Evolutionary conservation across 495 filamentous ascomycete genomes (phyloP).

Genomic region (Viridothelium virens): DNA sequence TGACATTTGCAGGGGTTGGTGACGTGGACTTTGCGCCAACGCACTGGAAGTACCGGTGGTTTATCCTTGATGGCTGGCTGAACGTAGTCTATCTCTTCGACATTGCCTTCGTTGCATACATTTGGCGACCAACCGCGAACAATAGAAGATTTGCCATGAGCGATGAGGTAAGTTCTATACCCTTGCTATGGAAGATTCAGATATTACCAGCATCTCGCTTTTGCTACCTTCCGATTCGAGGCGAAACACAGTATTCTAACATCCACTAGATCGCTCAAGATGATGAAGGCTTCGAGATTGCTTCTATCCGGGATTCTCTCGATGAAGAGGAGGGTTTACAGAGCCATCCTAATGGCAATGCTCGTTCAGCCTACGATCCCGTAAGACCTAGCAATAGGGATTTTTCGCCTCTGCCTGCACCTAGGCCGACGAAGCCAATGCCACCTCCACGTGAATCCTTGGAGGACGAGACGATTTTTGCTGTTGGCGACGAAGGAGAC

Average conservation of each 20-base stretch:
- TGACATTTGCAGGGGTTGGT: conserved; percentile 74
- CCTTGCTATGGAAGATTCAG: not conserved
- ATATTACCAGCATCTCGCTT: not conserved
- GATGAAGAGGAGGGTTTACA: conserved; percentile 46
- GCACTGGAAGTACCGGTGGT: conserved; percentile 96
- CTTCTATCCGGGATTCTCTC: conserved; percentile 75
- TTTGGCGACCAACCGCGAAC: conserved; percentile 95
- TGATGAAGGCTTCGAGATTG: conserved; percentile 96
- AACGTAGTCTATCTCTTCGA: conserved; percentile 94
- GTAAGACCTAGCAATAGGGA: conserved; percentile 22
- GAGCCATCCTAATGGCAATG: conserved; percentile 9
- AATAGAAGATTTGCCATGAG: conserved; percentile 98
- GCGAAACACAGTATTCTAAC: conserved; percentile 5
- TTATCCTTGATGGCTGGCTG: conserved; percentile 94
- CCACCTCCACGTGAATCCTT: conserved; percentile 57
- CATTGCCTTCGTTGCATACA: conserved; percentile 84
- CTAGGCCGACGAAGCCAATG: conserved; percentile 35
- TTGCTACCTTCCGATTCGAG: conserved; percentile 19
- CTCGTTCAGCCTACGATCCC: conserved; percentile 23
- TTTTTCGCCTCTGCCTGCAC: conserved; percentile 36
- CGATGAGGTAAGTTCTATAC: conserved; percentile 60
- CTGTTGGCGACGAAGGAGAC: conserved; percentile 75
- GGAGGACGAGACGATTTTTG: conserved; percentile 91
- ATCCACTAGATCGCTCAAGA: conserved; percentile 75
- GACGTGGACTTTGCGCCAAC: conserved; percentile 85